Evolutionary conservation across 2,329 filamentous ascomycete genomes (phyloP).

Genomic region (Arthrobotrys pseudoclavata): DNA sequence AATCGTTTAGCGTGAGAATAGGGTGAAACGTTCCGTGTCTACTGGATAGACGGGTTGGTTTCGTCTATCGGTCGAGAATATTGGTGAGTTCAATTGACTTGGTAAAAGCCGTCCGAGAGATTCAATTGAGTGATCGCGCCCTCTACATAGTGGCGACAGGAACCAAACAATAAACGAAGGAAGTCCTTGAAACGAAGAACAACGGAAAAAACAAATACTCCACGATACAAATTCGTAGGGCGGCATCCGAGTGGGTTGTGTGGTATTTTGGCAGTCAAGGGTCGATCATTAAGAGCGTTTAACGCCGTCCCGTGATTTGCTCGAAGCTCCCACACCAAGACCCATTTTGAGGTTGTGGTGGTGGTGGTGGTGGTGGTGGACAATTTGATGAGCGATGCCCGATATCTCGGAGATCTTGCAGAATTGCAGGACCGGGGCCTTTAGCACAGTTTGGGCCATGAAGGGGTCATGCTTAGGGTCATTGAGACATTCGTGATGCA

Average conservation of each 20-base stretch:
- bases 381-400: slow-evolving; percentile 53
- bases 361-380: slow-evolving; percentile 33
- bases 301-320: slow-evolving; percentile 60
- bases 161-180: slow-evolving; percentile 18
- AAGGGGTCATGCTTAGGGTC: slow-evolving; percentile 27
- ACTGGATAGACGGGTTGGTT: slow-evolving; percentile 12
- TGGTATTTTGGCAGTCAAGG: slow-evolving; percentile 59
- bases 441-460: slow-evolving; percentile 15
- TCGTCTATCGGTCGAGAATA: slow-evolving; percentile 35
- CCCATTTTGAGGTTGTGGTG: slow-evolving; percentile 9
- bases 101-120: slow-evolving; percentile 2
- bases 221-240: slow-evolving; percentile 29
- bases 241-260: slow-evolving; percentile 58
- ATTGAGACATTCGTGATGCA: slow-evolving; percentile 52
- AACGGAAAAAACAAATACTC: slow-evolving; percentile 40
- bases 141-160: slow-evolving; percentile 19
- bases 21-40: slow-evolving; percentile 57
- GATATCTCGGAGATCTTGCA: slow-evolving; percentile 60
- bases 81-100: neutral
- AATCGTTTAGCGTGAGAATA: slow-evolving; percentile 31
- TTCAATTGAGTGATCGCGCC: slow-evolving; percentile 20
- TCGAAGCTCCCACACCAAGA: slow-evolving; percentile 56
- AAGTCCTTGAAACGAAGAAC: slow-evolving; percentile 34
- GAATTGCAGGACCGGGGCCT: slow-evolving; percentile 33
- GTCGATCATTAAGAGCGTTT: slow-evolving; percentile 56